Evolutionary conservation across 768 basidiomycete genomes (phyloP).

Genomic region (Suillus subaureus): DNA sequence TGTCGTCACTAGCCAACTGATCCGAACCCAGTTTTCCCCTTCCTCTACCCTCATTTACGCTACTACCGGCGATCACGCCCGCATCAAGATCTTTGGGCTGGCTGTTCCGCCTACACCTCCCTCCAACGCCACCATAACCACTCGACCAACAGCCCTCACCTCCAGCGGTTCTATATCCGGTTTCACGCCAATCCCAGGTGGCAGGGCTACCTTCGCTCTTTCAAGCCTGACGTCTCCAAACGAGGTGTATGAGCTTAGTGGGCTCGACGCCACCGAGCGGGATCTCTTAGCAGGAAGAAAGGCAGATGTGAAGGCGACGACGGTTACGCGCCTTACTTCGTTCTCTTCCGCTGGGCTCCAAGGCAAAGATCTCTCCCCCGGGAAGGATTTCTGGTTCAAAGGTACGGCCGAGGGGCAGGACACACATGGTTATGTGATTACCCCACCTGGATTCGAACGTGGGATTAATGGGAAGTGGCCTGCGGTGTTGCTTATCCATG

Average conservation of each 20-base stretch:
- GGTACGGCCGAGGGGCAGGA: conserved; percentile 67
- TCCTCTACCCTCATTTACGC: conserved; percentile 71
- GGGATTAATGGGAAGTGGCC: conserved; percentile 78
- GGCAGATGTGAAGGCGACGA: conserved; percentile 27
- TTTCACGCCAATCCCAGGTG: conserved; percentile 59
- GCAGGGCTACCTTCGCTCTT: conserved; percentile 69
- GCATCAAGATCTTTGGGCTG: conserved; percentile 71
- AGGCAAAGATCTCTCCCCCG: conserved; percentile 58
- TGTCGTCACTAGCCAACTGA: not conserved
- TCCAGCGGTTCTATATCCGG: conserved; percentile 57
- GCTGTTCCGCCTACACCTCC: conserved; percentile 65
- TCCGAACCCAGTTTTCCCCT: conserved; percentile 62
- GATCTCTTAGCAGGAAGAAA: conserved; percentile 36
- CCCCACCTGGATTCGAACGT: conserved; percentile 74
- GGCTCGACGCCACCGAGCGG: conserved; percentile 47
- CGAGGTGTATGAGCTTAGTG: conserved; percentile 68
- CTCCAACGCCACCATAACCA: conserved; percentile 48
- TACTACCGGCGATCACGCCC: conserved; percentile 78
- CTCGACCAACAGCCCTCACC: conserved; percentile 64
- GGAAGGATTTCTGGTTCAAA: conserved; percentile 88
- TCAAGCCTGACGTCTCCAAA: conserved; percentile 81
- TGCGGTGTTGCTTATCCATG: conserved; percentile 78
- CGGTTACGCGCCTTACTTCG: conserved; percentile 60
- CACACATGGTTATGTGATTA: conserved; percentile 86
- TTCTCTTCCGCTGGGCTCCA: conserved; percentile 61